Evolutionary conservation across 169 alveolate species (phyloP), one percentile per base, ranked within the genome.

Genomic region (Eimeria falciformis): DNA sequence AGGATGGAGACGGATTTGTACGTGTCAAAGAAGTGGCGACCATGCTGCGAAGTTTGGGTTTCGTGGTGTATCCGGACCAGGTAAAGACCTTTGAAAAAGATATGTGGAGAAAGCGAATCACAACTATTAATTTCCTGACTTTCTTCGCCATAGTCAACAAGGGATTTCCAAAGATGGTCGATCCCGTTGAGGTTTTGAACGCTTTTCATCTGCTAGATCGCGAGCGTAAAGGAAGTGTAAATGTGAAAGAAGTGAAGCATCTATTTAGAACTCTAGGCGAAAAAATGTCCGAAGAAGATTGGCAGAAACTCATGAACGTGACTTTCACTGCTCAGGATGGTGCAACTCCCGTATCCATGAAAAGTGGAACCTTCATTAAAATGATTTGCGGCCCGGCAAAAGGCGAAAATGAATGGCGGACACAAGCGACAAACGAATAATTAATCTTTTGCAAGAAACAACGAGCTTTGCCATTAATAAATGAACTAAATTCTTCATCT

Each of bases 1-100:
- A 43, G n/a, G 90, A 81, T 37, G 90, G 90, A 4, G 90, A 81
- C 9, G 90, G 90, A 40, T 58, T 81, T 3, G 90, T 81, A 21
- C 78, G 46, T 21, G 90, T 81, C 21, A 56, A 56, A 1, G 78
- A 55, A 17, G 90, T 81, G 21, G 75, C 90, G 5, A 27, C 90
- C 27, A 81, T 81, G 90, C 77, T 81, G 23, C 77, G 90, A 29
- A 81, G 90, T n/a, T 55, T 81, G 58, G 90, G 90, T 27, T 81
- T 81, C 37, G 90, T 81, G 45, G 90, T 81, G 50, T 75, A 43
- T 3, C 45, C 56, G 14, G 90, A 81, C 56, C 90, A 81, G 27
- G 47, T 18, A 71, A 81, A 40, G 33, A 75, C 58, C 14, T 81
- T 81, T 37, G 75, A 53, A 37, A 65, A 53, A 23, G 90, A 81